Percentiles rank a stretch among this genome's conserved stretches.
Conservation (phyloP, 345 rosid species). For the Populus tremula region DNA sequence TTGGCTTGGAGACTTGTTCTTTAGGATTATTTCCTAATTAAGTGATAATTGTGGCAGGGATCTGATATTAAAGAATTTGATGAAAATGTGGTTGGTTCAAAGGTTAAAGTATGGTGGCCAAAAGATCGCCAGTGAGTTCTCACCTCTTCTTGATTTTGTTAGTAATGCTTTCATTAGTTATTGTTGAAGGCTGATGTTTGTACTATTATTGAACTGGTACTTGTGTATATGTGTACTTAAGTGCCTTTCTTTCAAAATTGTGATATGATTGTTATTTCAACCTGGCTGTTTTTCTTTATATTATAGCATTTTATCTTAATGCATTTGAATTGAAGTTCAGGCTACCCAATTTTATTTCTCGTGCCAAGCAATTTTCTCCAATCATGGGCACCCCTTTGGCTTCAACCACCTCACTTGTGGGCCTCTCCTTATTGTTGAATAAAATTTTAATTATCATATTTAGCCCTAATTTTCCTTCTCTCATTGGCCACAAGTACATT, state of each 20-base stretch:
- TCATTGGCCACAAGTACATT: not conserved
- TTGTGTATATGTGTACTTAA: not conserved
- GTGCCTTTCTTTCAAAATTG: not conserved
- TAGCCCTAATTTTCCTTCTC: not conserved
- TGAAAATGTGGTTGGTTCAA: constrained; percentile 62
- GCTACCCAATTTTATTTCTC: not conserved
- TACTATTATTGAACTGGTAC: not conserved
- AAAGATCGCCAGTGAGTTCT: constrained; percentile 55
- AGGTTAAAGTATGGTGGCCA: constrained; percentile 97
- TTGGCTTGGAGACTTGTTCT: constrained; percentile 7
- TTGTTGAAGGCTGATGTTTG: not conserved
- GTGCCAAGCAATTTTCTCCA: not conserved
- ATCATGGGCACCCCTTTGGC: not conserved
- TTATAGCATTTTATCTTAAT: not conserved
- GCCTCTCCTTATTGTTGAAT: too few species aligned
- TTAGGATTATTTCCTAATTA: constrained; percentile 14
- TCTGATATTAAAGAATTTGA: constrained; percentile 45
- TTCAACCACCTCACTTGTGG: not conserved
- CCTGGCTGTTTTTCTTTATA: not conserved
- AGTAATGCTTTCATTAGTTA: not conserved
- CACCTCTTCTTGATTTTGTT: not conserved
- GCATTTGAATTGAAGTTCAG: not conserved
- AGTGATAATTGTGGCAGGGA: constrained; percentile 42
- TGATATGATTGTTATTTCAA: not conserved
- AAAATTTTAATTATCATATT: not conserved